Percentiles rank a stretch among this genome's conserved stretches.
Conservation (phyloP, 805 yeast species). For the Helenozyma rhizophorensis region DNA sequence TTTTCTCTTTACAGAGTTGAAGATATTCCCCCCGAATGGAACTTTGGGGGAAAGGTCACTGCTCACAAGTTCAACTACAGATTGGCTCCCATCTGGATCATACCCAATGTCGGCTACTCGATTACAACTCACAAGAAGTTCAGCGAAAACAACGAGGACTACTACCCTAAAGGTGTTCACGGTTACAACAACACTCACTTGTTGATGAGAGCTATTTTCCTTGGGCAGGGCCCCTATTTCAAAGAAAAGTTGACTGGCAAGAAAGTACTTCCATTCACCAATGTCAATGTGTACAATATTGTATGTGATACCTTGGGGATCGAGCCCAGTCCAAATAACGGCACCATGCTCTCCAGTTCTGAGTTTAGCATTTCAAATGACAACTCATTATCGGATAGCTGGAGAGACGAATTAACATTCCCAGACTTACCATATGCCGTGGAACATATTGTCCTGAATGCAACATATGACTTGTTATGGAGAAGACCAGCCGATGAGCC, state of each 20-base stretch:
- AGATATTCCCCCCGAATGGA: constrained; percentile 49
- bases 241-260: constrained; percentile 22
- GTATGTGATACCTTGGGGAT: constrained; percentile 59
- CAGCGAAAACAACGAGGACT: constrained; percentile 44
- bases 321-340: constrained; percentile 57
- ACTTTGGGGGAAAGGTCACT: constrained; percentile 44
- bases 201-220: constrained; percentile 77
- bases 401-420: constrained; percentile 46
- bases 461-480: constrained; percentile 51
- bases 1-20: constrained; percentile 51
- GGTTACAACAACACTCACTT: constrained; percentile 78
- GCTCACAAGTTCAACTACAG: constrained; percentile 48
- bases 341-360: constrained; percentile 24
- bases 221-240: constrained; percentile 82
- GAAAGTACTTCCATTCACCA: constrained; percentile 60
- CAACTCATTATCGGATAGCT: constrained; percentile 33
- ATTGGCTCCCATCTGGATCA: constrained; percentile 80
- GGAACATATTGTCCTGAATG: constrained; percentile 40
- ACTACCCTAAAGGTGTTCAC: constrained; percentile 72
- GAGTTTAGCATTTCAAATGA: constrained; percentile 16
- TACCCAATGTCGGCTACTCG: constrained; percentile 80
- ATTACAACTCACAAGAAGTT: constrained; percentile 58
- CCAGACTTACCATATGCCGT: constrained; percentile 48
- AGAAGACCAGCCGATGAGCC: constrained; percentile 11
- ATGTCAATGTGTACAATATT: constrained; percentile 69